Conservation (phyloP, 2,329 filamentous ascomycete species). For the Helminthosporium solani region DNA sequence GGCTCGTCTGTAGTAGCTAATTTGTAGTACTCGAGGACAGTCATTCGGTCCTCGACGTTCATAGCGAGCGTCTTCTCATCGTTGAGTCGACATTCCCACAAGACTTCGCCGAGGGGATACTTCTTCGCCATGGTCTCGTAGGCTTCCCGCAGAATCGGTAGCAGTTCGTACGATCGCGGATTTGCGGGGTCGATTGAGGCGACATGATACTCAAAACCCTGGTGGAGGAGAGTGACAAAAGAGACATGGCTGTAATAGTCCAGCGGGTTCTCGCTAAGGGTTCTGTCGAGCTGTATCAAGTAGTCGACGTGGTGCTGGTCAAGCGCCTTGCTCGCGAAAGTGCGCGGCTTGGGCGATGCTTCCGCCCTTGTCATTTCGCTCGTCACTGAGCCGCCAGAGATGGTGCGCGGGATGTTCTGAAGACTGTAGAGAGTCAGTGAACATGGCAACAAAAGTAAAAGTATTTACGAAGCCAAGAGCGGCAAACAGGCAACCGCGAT, state of each 20-base stretch:
- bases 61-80: slow-evolving; percentile 64
- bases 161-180: slow-evolving; percentile 46
- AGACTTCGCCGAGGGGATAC: slow-evolving; percentile 72
- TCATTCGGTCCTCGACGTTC: slow-evolving; percentile 66
- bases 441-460: slow-evolving; percentile 2
- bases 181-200: slow-evolving; percentile 32
- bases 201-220: slow-evolving; percentile 48
- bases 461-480: slow-evolving; percentile 12
- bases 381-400: slow-evolving; percentile 45
- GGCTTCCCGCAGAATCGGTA: slow-evolving; percentile 50
- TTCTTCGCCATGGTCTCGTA: slow-evolving; percentile 62
- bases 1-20: slow-evolving; percentile 70
- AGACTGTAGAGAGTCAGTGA: slow-evolving; percentile 19
- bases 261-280: slow-evolving; percentile 50
- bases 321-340: slow-evolving; percentile 45
- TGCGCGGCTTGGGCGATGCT: slow-evolving; percentile 46
- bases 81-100: slow-evolving; percentile 75
- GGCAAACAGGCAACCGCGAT: slow-evolving; percentile 18
- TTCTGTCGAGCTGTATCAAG: slow-evolving; percentile 47
- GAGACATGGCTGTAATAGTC: slow-evolving; percentile 52
- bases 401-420: slow-evolving; percentile 39
- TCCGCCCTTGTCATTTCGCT: slow-evolving; percentile 52
- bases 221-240: slow-evolving; percentile 51
- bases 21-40: slow-evolving; percentile 70
- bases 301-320: slow-evolving; percentile 47